Evolutionary conservation across 225 moss, liverwort and hornwort species (phyloP).

Genomic region (Physcomitrellopsis africana): DNA sequence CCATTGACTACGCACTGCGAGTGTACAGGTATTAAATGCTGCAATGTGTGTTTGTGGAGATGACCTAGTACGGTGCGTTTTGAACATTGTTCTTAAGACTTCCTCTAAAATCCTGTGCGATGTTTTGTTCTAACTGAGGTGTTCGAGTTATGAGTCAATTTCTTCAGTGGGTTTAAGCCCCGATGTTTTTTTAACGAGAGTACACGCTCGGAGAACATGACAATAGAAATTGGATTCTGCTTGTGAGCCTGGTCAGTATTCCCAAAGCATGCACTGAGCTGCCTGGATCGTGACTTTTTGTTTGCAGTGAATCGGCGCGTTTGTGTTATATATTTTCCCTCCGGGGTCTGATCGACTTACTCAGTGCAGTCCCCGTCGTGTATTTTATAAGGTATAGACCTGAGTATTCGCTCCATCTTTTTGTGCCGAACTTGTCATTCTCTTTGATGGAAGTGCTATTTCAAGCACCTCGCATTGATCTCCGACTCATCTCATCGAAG

Average conservation of each 20-base stretch:
- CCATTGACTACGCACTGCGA: conserved; percentile 70
- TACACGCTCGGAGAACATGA: neutral
- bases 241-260: conserved; percentile 13
- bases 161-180: neutral
- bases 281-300: conserved; percentile 21
- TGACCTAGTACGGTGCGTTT: too few species aligned
- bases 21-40: conserved; percentile 59
- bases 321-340: conserved; percentile 72
- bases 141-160: neutral
- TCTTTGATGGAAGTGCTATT: conserved; percentile 5
- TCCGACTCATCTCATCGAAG: conserved; percentile 12
- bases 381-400: conserved; percentile 60
- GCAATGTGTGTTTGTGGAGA: too few species aligned
- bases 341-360: conserved; percentile 72
- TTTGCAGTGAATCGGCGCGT: conserved; percentile 82
- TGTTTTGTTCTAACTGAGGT: too few species aligned
- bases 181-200: neutral
- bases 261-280: conserved; percentile 15
- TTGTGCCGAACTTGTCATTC: conserved; percentile 14
- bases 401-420: neutral
- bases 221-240: neutral
- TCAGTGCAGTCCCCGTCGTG: conserved; percentile 72
- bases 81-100: too few species aligned
- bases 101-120: too few species aligned
- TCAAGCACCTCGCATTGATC: neutral